phyloP scores from a whole-genome alignment of 2,329 filamentous ascomycete species.

The Endoconidiophora polonica region DNA sequence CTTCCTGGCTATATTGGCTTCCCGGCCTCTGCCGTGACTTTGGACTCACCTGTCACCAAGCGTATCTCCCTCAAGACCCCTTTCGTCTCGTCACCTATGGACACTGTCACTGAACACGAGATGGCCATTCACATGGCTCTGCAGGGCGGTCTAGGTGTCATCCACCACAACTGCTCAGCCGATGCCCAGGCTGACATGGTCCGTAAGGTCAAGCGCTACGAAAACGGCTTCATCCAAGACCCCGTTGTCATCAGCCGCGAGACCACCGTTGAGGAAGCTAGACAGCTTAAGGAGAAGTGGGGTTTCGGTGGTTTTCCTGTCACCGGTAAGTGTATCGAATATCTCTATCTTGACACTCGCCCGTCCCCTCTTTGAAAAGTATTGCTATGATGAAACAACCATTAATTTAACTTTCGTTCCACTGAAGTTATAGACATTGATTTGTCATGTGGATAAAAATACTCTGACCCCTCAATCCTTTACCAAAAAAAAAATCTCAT shows the following conservation, averaged over 20 bases:
- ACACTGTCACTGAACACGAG: slow-evolving; percentile 97
- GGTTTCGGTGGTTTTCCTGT: slow-evolving; percentile 97
- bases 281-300: slow-evolving; percentile 90
- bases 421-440: slow-evolving; percentile 60
- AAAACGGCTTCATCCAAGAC: slow-evolving; percentile 97
- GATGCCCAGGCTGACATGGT: slow-evolving; percentile 98
- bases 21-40: slow-evolving; percentile 69
- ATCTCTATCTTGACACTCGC: background rate
- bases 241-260: slow-evolving; percentile 77
- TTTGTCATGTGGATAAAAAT: slow-evolving; percentile 61
- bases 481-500: slow-evolving; percentile 20
- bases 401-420: slow-evolving; percentile 99
- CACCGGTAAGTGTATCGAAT: slow-evolving; percentile 56
- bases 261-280: slow-evolving; percentile 82
- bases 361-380: background rate
- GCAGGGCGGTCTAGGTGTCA: slow-evolving; percentile 77
- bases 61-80: slow-evolving; percentile 91
- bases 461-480: slow-evolving; percentile 14
- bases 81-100: slow-evolving; percentile 96
- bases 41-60: slow-evolving; percentile 90
- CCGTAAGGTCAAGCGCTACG: slow-evolving; percentile 95
- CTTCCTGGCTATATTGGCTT: slow-evolving; percentile 98
- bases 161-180: slow-evolving; percentile 98
- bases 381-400: slow-evolving; percentile 57
- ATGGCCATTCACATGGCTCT: slow-evolving; percentile 98